phyloP scores from a whole-genome alignment of 2,329 filamentous ascomycete genomes.

The Epichloe hybrida region DNA sequence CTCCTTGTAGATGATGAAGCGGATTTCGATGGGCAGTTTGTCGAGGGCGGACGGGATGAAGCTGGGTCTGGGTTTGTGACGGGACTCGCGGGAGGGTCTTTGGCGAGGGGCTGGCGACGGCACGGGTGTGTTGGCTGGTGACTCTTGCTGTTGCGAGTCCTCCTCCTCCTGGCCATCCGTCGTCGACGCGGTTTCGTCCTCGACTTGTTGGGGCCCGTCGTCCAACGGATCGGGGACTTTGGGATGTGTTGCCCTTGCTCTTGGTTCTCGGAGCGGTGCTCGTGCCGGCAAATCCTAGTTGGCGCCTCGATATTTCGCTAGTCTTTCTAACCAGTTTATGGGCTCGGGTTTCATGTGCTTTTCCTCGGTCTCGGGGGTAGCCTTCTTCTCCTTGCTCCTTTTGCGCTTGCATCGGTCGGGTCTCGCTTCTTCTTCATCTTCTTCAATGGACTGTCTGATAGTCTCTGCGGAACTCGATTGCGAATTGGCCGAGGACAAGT shows the following conservation, averaged over 20 bases:
- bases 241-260: not conserved
- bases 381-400: not conserved
- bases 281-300: not conserved
- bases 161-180: not conserved
- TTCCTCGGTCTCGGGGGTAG: not conserved
- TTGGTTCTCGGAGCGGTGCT: not conserved
- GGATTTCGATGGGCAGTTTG: slow-evolving; percentile 17
- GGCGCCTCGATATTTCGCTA: not conserved
- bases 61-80: not conserved
- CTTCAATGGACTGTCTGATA: not conserved
- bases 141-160: not conserved
- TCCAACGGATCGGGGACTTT: not conserved
- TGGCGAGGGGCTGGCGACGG: not conserved
- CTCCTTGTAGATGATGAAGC: slow-evolving; percentile 17
- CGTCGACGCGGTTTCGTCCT: not conserved
- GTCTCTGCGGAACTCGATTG: not conserved
- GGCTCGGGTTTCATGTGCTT: not conserved
- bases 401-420: not conserved
- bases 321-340: not conserved
- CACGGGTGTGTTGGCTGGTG: not conserved
- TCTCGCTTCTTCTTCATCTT: not conserved
- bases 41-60: not conserved
- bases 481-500: not conserved
- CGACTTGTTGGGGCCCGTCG: not conserved
- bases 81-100: not conserved